Percentiles rank a stretch among this genome's conserved stretches.
Conservation (phyloP, 1,139 yeast genomes). For the Geotrichum restrictum region DNA sequence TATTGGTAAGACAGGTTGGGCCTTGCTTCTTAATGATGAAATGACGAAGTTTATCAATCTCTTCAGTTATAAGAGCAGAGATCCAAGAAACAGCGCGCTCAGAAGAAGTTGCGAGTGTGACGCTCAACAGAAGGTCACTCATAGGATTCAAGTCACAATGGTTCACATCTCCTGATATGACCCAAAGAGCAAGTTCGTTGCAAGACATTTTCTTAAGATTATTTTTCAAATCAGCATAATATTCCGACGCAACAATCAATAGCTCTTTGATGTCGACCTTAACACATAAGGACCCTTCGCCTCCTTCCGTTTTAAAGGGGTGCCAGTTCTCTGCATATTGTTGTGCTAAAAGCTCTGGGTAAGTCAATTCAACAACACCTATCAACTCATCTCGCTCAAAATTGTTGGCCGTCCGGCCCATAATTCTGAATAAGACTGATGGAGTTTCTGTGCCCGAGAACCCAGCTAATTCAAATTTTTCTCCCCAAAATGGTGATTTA, state of each 20-base stretch:
- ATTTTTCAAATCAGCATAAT: conserved; percentile 1
- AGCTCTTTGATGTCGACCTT: conserved; percentile 7
- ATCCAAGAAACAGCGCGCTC: conserved; percentile 16
- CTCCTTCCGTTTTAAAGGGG: conserved; percentile 4
- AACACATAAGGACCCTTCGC: conserved; percentile 1
- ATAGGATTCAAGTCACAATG: background rate
- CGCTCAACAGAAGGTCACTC: conserved; percentile 8
- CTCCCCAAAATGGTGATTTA: conserved; percentile 52
- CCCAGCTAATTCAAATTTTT: conserved; percentile 49
- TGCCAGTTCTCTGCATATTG: conserved; percentile 12
- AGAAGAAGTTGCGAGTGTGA: conserved; percentile 4
- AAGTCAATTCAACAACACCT: conserved; percentile 5
- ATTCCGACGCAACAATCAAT: background rate
- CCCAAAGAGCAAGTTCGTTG: background rate
- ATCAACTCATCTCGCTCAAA: conserved; percentile 1
- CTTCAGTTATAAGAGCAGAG: conserved; percentile 18
- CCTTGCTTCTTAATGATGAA: conserved; percentile 15
- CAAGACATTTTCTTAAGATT: conserved; percentile 2
- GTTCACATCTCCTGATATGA: background rate
- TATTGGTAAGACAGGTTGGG: background rate
- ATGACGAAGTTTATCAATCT: conserved; percentile 11
- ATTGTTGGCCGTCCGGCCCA: background rate
- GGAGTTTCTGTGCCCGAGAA: conserved; percentile 28
- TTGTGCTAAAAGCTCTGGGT: conserved; percentile 1
- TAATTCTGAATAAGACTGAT: conserved; percentile 17